Percentiles rank a stretch among this genome's conserved stretches.
Evolutionary conservation across 2,329 filamentous ascomycete genomes (phyloP).

Genomic region (Sarocladiaceae sp.): DNA sequence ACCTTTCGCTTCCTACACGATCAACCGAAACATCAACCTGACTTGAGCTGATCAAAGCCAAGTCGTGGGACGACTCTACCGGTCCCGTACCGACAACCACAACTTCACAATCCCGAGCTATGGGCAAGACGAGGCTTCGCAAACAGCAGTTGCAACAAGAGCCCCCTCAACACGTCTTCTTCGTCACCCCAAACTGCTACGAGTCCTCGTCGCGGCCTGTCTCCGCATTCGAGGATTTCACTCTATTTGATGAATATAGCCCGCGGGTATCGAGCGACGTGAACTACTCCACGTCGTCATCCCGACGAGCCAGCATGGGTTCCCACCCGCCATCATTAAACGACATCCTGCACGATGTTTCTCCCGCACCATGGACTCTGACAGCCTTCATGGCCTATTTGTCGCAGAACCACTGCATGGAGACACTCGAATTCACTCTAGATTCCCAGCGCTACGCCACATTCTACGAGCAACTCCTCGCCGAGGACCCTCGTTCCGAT

Average conservation of each 20-base stretch:
- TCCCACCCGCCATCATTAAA: constrained; percentile 62
- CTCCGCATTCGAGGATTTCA: constrained; percentile 41
- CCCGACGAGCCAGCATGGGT: constrained; percentile 26
- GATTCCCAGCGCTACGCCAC: constrained; percentile 81
- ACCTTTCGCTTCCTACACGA: too few species aligned
- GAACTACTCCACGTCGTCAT: constrained; percentile 37
- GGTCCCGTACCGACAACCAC: neutral
- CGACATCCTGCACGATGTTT: constrained; percentile 83
- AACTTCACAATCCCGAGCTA: constrained; percentile 21
- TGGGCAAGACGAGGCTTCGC: constrained; percentile 44
- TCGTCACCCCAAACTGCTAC: constrained; percentile 35
- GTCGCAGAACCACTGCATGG: constrained; percentile 93
- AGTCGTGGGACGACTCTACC: too few species aligned
- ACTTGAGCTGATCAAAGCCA: too few species aligned
- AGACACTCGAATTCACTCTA: constrained; percentile 95
- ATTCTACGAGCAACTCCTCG: constrained; percentile 43
- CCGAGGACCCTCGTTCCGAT: constrained; percentile 31
- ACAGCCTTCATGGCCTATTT: constrained; percentile 94
- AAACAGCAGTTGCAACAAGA: constrained; percentile 19
- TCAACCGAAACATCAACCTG: too few species aligned
- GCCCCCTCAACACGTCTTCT: constrained; percentile 17
- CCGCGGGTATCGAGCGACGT: constrained; percentile 48
- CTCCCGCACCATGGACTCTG: constrained; percentile 84
- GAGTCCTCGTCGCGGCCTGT: constrained; percentile 40
- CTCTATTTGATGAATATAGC: constrained; percentile 33